phyloP scores from a whole-genome alignment of 768 basidiomycete genomes.

The Lentinula sp. region DNA sequence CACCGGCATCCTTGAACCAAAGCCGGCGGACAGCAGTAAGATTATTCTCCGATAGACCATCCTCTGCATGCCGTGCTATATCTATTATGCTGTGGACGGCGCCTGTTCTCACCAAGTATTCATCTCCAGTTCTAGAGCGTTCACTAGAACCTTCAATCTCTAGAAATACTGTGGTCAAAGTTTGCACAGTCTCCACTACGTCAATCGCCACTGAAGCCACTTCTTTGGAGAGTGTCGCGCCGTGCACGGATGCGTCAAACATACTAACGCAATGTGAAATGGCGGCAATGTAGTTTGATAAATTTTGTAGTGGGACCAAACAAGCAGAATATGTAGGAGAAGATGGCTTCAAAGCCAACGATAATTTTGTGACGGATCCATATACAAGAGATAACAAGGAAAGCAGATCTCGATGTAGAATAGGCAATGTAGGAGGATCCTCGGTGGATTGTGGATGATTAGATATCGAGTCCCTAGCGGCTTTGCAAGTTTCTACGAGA shows the following conservation, averaged over 20 bases:
- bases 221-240: slow-evolving; percentile 41
- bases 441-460: slow-evolving; percentile 5
- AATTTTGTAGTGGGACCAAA: slow-evolving; percentile 45
- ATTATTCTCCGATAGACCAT: slow-evolving; percentile 53
- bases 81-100: slow-evolving; percentile 59
- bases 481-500: slow-evolving; percentile 30
- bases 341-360: slow-evolving; percentile 57
- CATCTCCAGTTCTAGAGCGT: slow-evolving; percentile 24
- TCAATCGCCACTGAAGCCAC: slow-evolving; percentile 30
- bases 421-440: slow-evolving; percentile 23
- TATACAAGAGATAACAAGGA: slow-evolving; percentile 56
- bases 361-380: slow-evolving; percentile 50
- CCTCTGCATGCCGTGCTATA: slow-evolving; percentile 30
- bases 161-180: slow-evolving; percentile 40
- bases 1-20: slow-evolving; percentile 46
- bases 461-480: slow-evolving; percentile 25
- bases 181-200: slow-evolving; percentile 37
- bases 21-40: slow-evolving; percentile 46
- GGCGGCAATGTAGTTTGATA: slow-evolving; percentile 40
- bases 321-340: slow-evolving; percentile 47
- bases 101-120: slow-evolving; percentile 52
- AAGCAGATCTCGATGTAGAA: slow-evolving; percentile 50
- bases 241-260: slow-evolving; percentile 34
- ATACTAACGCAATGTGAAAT: slow-evolving; percentile 45
- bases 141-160: slow-evolving; percentile 20